Conservation (phyloP, 495 filamentous ascomycete genomes). For the Evernia prunastri region DNA sequence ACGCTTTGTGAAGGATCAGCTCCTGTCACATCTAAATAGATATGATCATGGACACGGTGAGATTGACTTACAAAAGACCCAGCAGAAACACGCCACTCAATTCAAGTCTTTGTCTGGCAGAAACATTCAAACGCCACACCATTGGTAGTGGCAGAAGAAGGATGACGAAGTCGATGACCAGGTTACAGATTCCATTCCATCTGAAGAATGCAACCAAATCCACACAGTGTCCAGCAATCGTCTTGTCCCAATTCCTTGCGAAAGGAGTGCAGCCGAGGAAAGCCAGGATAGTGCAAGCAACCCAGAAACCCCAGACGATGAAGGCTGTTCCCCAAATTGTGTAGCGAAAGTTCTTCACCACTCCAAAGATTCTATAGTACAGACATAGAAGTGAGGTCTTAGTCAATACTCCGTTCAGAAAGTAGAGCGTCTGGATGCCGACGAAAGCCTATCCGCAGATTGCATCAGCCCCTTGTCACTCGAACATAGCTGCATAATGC, state of each 20-base stretch:
- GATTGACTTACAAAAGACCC: background rate
- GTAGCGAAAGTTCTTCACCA: background rate
- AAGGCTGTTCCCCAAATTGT: background rate
- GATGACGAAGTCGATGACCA: background rate
- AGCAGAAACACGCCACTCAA: background rate
- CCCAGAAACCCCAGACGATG: background rate
- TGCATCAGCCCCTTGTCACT: background rate
- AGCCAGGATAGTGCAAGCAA: background rate
- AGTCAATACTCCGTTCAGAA: background rate
- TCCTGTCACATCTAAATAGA: background rate
- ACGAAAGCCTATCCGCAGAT: background rate
- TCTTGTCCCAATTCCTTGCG: background rate
- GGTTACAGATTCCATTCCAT: background rate
- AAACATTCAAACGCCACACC: background rate
- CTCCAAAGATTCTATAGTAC: background rate
- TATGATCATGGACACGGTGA: too few relatives aligned
- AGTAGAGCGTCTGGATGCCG: background rate
- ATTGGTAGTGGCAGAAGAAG: background rate
- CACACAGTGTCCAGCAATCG: background rate
- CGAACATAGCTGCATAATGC: background rate
- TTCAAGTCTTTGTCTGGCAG: background rate
- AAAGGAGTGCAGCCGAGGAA: background rate
- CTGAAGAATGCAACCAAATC: background rate
- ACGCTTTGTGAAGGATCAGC: background rate
- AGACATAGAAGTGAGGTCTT: background rate